Conservation (phyloP, 148 eudicot genomes). For the Fallopia convolvulus region DNA sequence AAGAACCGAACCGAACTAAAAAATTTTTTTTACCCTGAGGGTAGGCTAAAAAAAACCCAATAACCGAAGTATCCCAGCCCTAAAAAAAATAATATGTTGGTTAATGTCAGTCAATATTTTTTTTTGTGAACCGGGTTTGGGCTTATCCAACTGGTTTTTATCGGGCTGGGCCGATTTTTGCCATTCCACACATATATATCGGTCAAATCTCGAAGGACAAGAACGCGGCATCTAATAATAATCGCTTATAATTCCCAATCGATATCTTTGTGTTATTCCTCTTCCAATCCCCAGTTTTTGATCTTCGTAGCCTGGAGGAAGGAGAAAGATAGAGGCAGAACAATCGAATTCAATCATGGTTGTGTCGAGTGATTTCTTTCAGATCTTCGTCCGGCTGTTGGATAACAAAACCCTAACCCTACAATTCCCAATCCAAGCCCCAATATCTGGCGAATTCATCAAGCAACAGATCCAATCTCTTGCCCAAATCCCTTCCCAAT, state of each 20-base stretch:
- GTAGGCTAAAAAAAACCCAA: no score
- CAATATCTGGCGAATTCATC: constrained; percentile 27
- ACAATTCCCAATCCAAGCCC: constrained; percentile 34
- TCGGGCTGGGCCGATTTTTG: neutral
- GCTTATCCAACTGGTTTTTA: neutral
- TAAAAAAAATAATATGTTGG: no score
- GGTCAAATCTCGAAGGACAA: neutral
- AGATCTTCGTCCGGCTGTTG: constrained; percentile 41
- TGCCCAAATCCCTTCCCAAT: constrained; percentile 39
- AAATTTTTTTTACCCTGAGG: no score
- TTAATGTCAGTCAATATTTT: no score
- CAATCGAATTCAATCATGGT: constrained; percentile 18
- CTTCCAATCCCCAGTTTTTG: neutral
- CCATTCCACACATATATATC: neutral
- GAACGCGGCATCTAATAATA: neutral
- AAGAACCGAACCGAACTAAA: no score
- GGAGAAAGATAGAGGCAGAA: neutral
- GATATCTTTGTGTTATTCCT: neutral
- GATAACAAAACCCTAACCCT: constrained; percentile 53
- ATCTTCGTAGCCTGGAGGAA: neutral
- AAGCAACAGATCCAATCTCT: constrained; percentile 39
- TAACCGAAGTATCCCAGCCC: no score
- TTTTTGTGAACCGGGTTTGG: neutral
- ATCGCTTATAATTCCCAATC: neutral
- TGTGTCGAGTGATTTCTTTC: constrained; percentile 23